phyloP scores from a whole-genome alignment of 345 rosid species.

The Citrus maxima region DNA sequence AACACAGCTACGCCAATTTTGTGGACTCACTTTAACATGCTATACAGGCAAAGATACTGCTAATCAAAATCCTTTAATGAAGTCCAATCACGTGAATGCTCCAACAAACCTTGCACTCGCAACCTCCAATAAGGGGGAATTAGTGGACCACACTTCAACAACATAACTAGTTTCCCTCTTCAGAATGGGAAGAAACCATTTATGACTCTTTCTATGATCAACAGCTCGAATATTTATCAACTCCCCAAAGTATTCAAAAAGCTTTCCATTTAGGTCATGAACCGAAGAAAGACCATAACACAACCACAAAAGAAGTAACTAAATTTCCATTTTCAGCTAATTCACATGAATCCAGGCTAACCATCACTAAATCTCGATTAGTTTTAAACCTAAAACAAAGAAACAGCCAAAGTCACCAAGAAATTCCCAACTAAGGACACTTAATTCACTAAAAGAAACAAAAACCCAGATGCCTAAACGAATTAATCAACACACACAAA shows the following conservation, averaged over 20 bases:
- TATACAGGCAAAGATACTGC: neutral
- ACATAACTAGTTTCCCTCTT: neutral
- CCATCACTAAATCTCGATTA: neutral
- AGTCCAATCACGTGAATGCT: neutral
- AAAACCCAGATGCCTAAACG: conserved; percentile 20
- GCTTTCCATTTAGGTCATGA: neutral
- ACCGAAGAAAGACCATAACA: neutral
- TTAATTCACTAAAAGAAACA: neutral
- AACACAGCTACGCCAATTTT: neutral
- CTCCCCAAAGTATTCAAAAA: neutral
- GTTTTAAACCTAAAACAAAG: neutral
- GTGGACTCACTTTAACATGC: neutral
- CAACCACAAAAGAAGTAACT: neutral
- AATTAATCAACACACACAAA: neutral
- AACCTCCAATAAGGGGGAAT: neutral
- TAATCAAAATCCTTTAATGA: neutral
- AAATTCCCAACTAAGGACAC: neutral
- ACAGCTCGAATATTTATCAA: neutral
- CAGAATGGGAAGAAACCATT: neutral
- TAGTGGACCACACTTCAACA: neutral
- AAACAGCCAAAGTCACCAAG: neutral
- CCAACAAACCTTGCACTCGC: neutral
- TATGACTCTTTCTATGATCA: neutral
- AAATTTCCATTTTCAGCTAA: conserved; percentile 1
- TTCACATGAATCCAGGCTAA: neutral